Evolutionary conservation across 148 eudicot genomes (phyloP), one percentile per base, ranked within the genome.

Genomic region (Heliamphora exappendiculata): DNA sequence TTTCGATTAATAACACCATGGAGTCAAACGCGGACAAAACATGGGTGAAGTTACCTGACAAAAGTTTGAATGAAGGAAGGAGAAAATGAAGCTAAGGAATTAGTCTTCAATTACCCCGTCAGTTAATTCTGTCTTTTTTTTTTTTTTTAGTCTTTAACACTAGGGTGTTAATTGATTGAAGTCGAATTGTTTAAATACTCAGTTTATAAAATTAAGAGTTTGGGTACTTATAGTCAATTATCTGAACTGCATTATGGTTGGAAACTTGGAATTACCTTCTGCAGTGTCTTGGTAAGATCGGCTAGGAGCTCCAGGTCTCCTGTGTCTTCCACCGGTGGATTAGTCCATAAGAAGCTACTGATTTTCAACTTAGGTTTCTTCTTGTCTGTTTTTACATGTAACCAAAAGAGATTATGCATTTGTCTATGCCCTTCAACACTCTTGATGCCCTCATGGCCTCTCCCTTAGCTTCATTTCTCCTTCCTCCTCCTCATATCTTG

Each of bases 271-370:
- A 34, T 34, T 76, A 79, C 85, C 85, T 76, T 76, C 34, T 64
- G 79, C 8, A 83, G 59, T 12, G 55, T 34, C 57, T 51, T 54
- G 9, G 62, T 69, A 9, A 83, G 76, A 34, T 73, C 28, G 47
- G 58, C 64, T 7, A 83, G 62, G 22, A 80, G 76, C 68, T 41
- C 44, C 65, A 80, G 55, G 54, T 77, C 83, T 68, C 57, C 49
- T 53, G 83, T 83, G 72, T 83, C 83, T 70, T 83, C 86, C 16
- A 83, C 80, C 3, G 78, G 81, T 1, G 85, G 70, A 49, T 6
- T 67, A 72, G 41, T 65, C 80, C 77, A 71, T n/a, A 33, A 57
- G 74, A 68, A 28, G 20, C 41, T 55, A 6, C 71, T 53, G 37
- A 68, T 10, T 66, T 53, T 83, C 85, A 82, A 72, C 65, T 6